A percentile compares a stretch with the other conserved stretches of the same genome.
phyloP scores from a whole-genome alignment of 2,329 filamentous ascomycete species.

The Zalaria sp. region DNA sequence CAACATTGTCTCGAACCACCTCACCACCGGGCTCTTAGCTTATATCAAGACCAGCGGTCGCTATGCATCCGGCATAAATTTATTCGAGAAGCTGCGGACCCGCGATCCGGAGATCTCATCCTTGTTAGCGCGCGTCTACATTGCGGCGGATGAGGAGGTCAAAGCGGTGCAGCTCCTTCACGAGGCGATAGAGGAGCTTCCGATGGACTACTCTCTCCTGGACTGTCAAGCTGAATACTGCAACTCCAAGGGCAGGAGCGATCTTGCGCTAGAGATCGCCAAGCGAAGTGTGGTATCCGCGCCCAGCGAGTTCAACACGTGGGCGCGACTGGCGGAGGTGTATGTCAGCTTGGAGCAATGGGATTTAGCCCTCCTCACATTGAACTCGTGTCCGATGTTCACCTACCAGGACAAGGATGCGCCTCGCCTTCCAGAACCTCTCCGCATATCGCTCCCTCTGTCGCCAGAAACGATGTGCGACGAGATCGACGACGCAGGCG shows the following conservation, averaged over 20 bases:
- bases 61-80: slow-evolving; percentile 88
- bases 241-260: slow-evolving; percentile 72
- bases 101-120: slow-evolving; percentile 92
- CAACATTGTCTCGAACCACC: slow-evolving; percentile 89
- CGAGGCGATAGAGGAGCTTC: slow-evolving; percentile 75
- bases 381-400: slow-evolving; percentile 99
- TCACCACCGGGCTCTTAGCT: slow-evolving; percentile 82
- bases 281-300: slow-evolving; percentile 91
- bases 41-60: slow-evolving; percentile 94
- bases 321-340: slow-evolving; percentile 84
- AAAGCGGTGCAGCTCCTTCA: slow-evolving; percentile 79
- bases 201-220: slow-evolving; percentile 95
- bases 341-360: slow-evolving; percentile 92
- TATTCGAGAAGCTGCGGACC: slow-evolving; percentile 88
- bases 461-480: slow-evolving; percentile 82
- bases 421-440: slow-evolving; percentile 84
- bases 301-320: slow-evolving; percentile 92
- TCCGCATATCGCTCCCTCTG: slow-evolving; percentile 74
- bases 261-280: slow-evolving; percentile 81
- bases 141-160: slow-evolving; percentile 96
- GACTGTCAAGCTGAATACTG: slow-evolving; percentile 90
- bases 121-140: slow-evolving; percentile 74
- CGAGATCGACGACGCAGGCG: slow-evolving; percentile 84
- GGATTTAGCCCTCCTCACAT: slow-evolving; percentile 85
- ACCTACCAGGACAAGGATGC: slow-evolving; percentile 98